Percentiles rank a stretch among this genome's conserved stretches.
Conservation (phyloP, 108 stramenopile genomes). For the Cyclotella baltica region DNA sequence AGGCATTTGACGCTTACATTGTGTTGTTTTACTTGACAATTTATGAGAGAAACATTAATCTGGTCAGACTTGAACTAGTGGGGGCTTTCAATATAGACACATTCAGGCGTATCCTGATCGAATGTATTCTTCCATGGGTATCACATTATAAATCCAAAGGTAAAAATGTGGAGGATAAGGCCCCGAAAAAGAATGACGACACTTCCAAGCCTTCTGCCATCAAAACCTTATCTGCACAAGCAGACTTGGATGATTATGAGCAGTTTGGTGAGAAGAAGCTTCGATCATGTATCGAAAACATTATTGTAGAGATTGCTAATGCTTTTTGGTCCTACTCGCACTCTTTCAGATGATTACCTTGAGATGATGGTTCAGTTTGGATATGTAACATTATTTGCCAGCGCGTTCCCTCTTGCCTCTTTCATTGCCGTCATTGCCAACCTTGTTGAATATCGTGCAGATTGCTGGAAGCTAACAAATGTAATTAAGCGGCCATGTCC, state of each 20-base stretch:
- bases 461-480: constrained; percentile 70
- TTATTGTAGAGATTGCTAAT: neutral
- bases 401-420: constrained; percentile 82
- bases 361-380: constrained; percentile 88
- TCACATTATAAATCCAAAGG: constrained; percentile 30
- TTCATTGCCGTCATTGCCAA: constrained; percentile 70
- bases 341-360: constrained; percentile 72
- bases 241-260: constrained; percentile 71
- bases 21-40: constrained; percentile 86
- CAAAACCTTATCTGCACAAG: constrained; percentile 28
- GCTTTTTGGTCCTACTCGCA: neutral
- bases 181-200: constrained; percentile 31
- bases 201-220: neutral
- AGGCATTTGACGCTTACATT: constrained; percentile 89
- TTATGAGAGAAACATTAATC: constrained; percentile 75
- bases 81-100: constrained; percentile 68
- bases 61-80: constrained; percentile 65
- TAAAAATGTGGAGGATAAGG: neutral
- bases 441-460: constrained; percentile 70
- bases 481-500: constrained; percentile 59
- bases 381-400: constrained; percentile 86
- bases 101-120: constrained; percentile 56
- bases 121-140: constrained; percentile 61
- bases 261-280: constrained; percentile 53
- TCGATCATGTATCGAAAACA: neutral